A percentile compares a stretch with the other conserved stretches of the same genome.
Evolutionary conservation across 108 stramenopile genomes (phyloP).

Genomic region (Tribonema minus): DNA sequence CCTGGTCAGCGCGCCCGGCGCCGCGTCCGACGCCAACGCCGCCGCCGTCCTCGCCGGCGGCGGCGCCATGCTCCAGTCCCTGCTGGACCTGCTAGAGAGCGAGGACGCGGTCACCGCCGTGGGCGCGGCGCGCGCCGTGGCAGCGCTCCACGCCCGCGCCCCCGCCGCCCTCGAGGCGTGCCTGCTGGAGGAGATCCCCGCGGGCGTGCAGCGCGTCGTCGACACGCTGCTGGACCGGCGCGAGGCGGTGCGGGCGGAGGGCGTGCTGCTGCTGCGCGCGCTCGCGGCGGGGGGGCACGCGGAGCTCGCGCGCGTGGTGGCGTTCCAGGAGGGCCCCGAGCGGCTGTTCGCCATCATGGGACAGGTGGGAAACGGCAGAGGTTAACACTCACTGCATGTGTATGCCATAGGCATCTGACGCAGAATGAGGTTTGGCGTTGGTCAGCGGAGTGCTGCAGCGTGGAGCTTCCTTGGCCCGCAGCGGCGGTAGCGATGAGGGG

Average conservation of each 20-base stretch:
- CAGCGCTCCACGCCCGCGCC: conserved; percentile 11
- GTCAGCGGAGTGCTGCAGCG: too few relatives aligned
- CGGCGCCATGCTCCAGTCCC: conserved; percentile 22
- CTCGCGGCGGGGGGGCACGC: too few relatives aligned
- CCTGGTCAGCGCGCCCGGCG: conserved; percentile 1
- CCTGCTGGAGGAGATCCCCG: conserved; percentile 21
- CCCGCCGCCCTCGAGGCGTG: conserved; percentile 6
- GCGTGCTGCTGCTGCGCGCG: conserved; percentile 20
- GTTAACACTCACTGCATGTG: too few relatives aligned
- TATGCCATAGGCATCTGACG: too few relatives aligned
- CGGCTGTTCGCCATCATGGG: conserved; percentile 33
- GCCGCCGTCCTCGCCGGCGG: conserved; percentile 2
- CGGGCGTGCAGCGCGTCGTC: conserved; percentile 14
- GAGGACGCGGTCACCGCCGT: conserved; percentile 17
- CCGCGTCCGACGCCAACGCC: background rate
- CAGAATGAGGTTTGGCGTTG: too few relatives aligned
- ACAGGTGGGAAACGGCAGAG: too few relatives aligned
- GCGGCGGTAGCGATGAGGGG: too few relatives aligned
- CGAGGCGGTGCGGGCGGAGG: conserved; percentile 30
- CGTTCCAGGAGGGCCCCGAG: conserved; percentile 40
- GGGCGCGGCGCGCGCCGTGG: conserved; percentile 12
- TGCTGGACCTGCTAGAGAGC: conserved; percentile 35
- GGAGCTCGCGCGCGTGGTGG: too few relatives aligned
- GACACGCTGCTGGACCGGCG: conserved; percentile 21
- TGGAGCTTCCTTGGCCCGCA: too few relatives aligned